A percentile compares a stretch with the other conserved stretches of the same genome.
These are phyloP conservation scores for Teunomyces barrocoloradensis DNA, from an alignment of 805 yeast species.

Conservation along the genomic window DNA sequence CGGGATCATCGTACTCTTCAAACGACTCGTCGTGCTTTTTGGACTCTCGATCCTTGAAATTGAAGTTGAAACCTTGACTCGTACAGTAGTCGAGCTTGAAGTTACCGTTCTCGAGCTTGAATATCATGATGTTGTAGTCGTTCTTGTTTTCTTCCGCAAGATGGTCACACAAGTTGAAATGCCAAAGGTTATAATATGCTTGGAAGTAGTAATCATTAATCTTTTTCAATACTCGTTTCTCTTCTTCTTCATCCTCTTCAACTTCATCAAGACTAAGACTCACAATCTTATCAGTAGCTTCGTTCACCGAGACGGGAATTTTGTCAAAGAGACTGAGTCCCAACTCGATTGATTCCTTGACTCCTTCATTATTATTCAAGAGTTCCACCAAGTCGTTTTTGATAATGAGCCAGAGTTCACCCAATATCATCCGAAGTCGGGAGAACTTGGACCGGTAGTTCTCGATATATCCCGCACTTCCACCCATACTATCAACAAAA, in stretches of 20 bases:
- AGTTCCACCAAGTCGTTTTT: slow-evolving; percentile 48
- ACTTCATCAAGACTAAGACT: slow-evolving; percentile 31
- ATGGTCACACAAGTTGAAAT: slow-evolving; percentile 66
- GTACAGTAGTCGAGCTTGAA: slow-evolving; percentile 48
- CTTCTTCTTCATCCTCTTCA: slow-evolving; percentile 23
- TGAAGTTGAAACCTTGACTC: slow-evolving; percentile 65
- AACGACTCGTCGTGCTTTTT: neutral
- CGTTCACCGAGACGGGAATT: slow-evolving; percentile 48
- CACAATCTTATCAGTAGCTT: slow-evolving; percentile 40
- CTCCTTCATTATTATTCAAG: slow-evolving; percentile 24
- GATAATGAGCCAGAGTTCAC: slow-evolving; percentile 62
- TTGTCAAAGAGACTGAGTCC: slow-evolving; percentile 63
- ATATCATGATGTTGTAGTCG: slow-evolving; percentile 44
- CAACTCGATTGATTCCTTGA: slow-evolving; percentile 47
- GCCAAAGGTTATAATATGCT: slow-evolving; percentile 75
- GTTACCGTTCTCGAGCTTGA: slow-evolving; percentile 43
- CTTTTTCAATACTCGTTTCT: slow-evolving; percentile 42
- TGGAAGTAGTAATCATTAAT: slow-evolving; percentile 60
- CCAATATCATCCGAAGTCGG: slow-evolving; percentile 57
- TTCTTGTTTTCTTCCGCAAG: slow-evolving; percentile 9
- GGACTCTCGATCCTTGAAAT: slow-evolving; percentile 33
- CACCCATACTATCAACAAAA: slow-evolving; percentile 50
- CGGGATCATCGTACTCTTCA: slow-evolving; percentile 8
- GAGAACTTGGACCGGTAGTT: slow-evolving; percentile 61
- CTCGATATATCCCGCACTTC: slow-evolving; percentile 44